Base-by-base conservation (phyloP, 371 early-diverging fungal species). In the Apophysomyces ossiformis region DNA sequence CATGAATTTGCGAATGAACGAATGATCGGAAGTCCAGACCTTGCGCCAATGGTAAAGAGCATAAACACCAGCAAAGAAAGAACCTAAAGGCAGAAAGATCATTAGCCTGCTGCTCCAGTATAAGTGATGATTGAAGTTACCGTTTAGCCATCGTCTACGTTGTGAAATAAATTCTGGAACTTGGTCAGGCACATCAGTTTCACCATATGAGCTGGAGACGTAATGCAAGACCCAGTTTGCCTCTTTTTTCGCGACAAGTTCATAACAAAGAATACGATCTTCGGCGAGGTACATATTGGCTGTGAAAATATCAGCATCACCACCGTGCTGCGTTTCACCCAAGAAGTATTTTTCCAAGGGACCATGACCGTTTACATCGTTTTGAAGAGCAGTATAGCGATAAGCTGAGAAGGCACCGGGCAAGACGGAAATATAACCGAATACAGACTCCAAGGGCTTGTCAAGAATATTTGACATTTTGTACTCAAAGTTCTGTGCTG, bases 351-450 rank as follows among this genome's bases (percentile, higher is more conserved):
- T 85, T 58, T 88, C 85, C 58, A 97, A 76, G 7, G 98, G 98
- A 46, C 93, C 93, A 32, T 82, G 78, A 37, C 85, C 89, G 6
- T 82, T 66, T 13, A 74, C 71, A 1, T 87, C 84, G 65, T 95
- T 92, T 71, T 90, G 88, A 39, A 98, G 84, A 0, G 97, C 98
- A 4, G 73, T 73, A 74, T 90, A 98, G 32, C 98, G 89, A 79
- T 98, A 98, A 11, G 98, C 98, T 0, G 95, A 95, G 77, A 98
- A 98, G n/a, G 97, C 97, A 65, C 97, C 97, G 11, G 96, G 96
- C 41, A 96, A 84, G 61, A 98, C 98, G 1, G 95, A 93, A 73
- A 98, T 97, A 75, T 95, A 96, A n/a, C 98, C 98, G 84, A 95
- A 95, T 16, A 95, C 92, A 6, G 95, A 94, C 79, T 98, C 98